Evolutionary conservation across 768 basidiomycete genomes (phyloP).

Genomic region (Boletus eberwhitei): DNA sequence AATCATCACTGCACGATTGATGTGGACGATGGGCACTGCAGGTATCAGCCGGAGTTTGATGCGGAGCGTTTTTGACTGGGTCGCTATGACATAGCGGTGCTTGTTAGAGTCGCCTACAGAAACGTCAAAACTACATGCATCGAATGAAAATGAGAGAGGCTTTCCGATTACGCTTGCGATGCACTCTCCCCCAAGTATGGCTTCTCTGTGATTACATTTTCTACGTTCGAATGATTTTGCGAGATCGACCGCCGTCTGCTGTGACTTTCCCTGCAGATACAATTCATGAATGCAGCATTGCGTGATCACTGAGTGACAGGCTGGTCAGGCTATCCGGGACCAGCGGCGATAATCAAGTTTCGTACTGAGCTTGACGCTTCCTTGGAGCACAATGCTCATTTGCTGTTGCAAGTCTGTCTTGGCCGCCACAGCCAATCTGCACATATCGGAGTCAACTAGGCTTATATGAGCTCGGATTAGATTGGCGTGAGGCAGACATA

Average conservation of each 20-base stretch:
- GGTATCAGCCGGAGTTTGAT: slow-evolving; percentile 67
- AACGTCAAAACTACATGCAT: slow-evolving; percentile 4
- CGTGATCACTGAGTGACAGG: slow-evolving; percentile 85
- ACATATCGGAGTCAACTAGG: slow-evolving; percentile 84
- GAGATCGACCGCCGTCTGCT: slow-evolving; percentile 77
- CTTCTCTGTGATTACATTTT: slow-evolving; percentile 90
- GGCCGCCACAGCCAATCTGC: slow-evolving; percentile 60
- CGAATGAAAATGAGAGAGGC: not conserved
- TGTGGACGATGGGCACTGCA: slow-evolving; percentile 85
- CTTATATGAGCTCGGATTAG: slow-evolving; percentile 5
- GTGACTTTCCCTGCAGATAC: slow-evolving; percentile 74
- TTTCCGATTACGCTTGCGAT: slow-evolving; percentile 76
- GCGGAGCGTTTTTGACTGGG: slow-evolving; percentile 76
- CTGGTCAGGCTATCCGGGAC: slow-evolving; percentile 32
- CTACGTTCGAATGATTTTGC: slow-evolving; percentile 92
- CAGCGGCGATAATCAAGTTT: slow-evolving; percentile 6
- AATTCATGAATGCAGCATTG: slow-evolving; percentile 96
- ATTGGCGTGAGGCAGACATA: slow-evolving; percentile 33
- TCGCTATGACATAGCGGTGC: slow-evolving; percentile 88
- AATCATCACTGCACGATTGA: slow-evolving; percentile 90
- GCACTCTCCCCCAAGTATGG: slow-evolving; percentile 85
- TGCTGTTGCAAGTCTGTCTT: slow-evolving; percentile 79
- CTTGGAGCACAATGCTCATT: slow-evolving; percentile 75
- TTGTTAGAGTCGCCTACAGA: slow-evolving; percentile 73
- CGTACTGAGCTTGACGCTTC: slow-evolving; percentile 89